phyloP scores from a whole-genome alignment of 371 early-diverging fungal genomes.

The Neoconidiobolus thromboides region DNA sequence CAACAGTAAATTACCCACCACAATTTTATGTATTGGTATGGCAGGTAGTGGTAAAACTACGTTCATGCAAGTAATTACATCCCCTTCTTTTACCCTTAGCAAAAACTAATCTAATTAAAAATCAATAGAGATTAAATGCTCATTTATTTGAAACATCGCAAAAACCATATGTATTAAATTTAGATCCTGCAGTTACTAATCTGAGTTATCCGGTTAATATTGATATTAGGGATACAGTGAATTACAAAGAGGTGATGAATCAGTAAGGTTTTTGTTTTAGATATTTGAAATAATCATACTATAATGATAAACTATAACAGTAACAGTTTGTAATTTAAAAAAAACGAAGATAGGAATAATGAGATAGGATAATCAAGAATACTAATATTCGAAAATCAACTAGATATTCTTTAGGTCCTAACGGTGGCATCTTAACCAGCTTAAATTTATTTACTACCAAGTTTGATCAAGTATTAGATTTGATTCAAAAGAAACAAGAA shows the following conservation, averaged over 20 bases:
- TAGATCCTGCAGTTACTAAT: conserved; percentile 94
- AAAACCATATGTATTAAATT: conserved; percentile 82
- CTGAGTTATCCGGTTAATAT: conserved; percentile 92
- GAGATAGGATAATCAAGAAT: no score
- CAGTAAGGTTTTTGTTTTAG: conserved; percentile 34
- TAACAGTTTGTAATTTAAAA: no score
- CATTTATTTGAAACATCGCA: conserved; percentile 55
- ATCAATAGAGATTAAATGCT: conserved; percentile 62
- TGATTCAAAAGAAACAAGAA: conserved; percentile 60
- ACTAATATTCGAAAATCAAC: no score
- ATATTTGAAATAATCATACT: no score
- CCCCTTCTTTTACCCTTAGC: not conserved
- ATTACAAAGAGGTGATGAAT: conserved; percentile 98
- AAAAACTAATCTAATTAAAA: not conserved
- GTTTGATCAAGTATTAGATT: conserved; percentile 83
- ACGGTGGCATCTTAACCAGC: conserved; percentile 95
- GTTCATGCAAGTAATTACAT: conserved; percentile 71
- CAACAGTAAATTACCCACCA: conserved; percentile 26
- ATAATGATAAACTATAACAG: no score
- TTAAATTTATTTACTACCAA: conserved; percentile 95
- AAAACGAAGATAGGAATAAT: no score
- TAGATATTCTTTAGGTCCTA: conserved; percentile 91
- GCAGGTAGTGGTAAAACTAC: conserved; percentile 98
- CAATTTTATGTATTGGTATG: conserved; percentile 89
- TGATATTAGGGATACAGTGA: conserved; percentile 96